These are phyloP conservation scores for Zygotorulaspora danielsina DNA, from an alignment of 805 yeast genomes.

Conservation along the genomic window DNA sequence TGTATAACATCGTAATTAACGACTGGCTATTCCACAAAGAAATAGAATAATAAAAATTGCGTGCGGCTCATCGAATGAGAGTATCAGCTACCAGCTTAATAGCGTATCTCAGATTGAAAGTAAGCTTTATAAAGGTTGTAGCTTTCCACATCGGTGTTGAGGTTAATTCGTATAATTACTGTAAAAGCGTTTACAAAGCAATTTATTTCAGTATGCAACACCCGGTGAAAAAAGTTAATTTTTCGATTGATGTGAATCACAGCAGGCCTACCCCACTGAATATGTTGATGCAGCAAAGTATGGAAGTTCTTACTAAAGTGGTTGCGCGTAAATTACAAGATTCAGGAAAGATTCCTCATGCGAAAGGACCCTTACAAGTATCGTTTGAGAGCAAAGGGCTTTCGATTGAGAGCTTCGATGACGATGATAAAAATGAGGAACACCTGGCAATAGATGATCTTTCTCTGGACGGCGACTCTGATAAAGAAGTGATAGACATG, in stretches of 20 bases:
- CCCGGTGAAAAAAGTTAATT: conserved; percentile 49
- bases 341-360: conserved; percentile 16
- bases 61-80: neutral
- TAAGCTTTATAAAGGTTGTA: neutral
- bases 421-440: neutral
- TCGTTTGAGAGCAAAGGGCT: conserved; percentile 16
- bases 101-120: no score
- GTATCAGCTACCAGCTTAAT: neutral
- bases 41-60: no score
- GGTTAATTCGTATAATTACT: no score
- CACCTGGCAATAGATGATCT: conserved; percentile 1
- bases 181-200: neutral
- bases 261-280: conserved; percentile 32
- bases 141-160: no score
- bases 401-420: neutral
- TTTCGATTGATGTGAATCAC: conserved; percentile 9
- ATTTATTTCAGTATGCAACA: neutral
- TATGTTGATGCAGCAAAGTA: conserved; percentile 36
- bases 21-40: no score
- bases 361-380: conserved; percentile 18
- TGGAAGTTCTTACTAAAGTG: conserved; percentile 32
- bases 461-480: conserved; percentile 3
- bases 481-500: conserved; percentile 14
- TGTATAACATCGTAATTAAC: no score
- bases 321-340: conserved; percentile 31